Evolutionary conservation across 306 rosid species (phyloP), one percentile per base, ranked within the genome.

Genomic region (Cucumis hystrix): DNA sequence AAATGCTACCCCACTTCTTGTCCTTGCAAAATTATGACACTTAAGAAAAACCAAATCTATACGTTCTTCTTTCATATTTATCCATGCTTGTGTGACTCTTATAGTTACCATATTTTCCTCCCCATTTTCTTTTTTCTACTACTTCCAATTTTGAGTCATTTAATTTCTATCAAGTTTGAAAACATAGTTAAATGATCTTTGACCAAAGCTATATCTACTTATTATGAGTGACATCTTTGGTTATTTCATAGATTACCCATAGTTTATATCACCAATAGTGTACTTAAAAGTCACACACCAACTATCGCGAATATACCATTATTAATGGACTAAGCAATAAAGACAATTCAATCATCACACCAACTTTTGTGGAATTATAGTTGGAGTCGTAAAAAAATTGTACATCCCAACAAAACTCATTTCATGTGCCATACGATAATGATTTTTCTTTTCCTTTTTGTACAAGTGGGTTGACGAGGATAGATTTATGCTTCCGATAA

Each of bases 1-100:
- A 64, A 85, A 68, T 16, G 78, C 28, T 78, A 41, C 89, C 86
- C 86, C 86, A 86, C 89, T 4, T 13, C 37, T 69, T 60, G n/a
- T 75, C 49, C 66, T 75, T 3, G 7, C 62, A 30, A 45, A 69
- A 43, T 75, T 33, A 57, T 37, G 55, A 49, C 72, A 54, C 2
- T 21, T 68, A 2, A 10, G 75, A 45, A 69, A 43, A 45, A 43
- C 20, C 57, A 69, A 35, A 45, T 69, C 56, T 41, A 69, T 45
- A 43, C n/a, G 57, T 45, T 69, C 57, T 37, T 39, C 73, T 69
- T 69, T 69, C 39, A 45, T 69, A 45, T 69, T 43, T 69, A 69
- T 41, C 75, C 39, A 43, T 69, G 57, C 13, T 69, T 43, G 57
- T 23, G 57, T 23, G 57, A 43, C 57, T 21, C 33, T 69, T 0